A percentile compares a stretch with the other conserved stretches of the same genome.
Conservation (phyloP, 139 green algal species). For the Chlorella ohadii region DNA sequence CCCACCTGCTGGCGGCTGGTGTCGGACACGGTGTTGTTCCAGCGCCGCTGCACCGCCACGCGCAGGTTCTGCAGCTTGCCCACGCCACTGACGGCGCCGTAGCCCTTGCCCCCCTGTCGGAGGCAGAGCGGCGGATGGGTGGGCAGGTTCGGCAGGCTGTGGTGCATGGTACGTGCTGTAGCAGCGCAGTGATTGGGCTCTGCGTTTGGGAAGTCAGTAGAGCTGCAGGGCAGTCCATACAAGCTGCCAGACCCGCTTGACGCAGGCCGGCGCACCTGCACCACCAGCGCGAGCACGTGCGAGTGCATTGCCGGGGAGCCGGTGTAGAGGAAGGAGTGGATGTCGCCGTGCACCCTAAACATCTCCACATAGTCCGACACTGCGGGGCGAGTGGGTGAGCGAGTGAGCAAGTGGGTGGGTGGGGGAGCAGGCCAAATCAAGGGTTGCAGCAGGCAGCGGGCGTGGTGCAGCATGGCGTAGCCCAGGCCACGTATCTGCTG, state of each 20-base stretch:
- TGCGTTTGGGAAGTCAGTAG: too few relatives aligned
- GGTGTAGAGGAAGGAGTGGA: constrained; percentile 96
- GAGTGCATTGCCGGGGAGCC: constrained; percentile 85
- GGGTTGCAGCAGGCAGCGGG: too few relatives aligned
- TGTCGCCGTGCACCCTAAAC: constrained; percentile 84
- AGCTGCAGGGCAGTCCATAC: too few relatives aligned
- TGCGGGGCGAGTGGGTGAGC: constrained; percentile 45
- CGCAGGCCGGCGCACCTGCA: constrained; percentile 50
- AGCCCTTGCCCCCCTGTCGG: constrained; percentile 13
- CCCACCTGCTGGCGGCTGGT: constrained; percentile 46
- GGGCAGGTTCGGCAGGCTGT: background rate
- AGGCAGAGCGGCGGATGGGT: constrained; percentile 17
- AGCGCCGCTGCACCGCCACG: constrained; percentile 76
- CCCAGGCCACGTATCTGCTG: too few relatives aligned
- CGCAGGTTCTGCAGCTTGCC: constrained; percentile 72
- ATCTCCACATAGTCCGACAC: constrained; percentile 68
- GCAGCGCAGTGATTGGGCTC: too few relatives aligned
- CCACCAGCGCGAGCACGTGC: constrained; percentile 83
- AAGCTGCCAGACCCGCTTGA: too few relatives aligned
- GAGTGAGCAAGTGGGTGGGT: background rate
- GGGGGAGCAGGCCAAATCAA: background rate
- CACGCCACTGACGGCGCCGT: constrained; percentile 45
- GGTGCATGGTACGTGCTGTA: too few relatives aligned
- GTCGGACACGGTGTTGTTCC: constrained; percentile 76
- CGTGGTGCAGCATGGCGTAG: too few relatives aligned